Evolutionary conservation across 495 filamentous ascomycete genomes (phyloP).

Genomic region (Trichoderma parareesei): DNA sequence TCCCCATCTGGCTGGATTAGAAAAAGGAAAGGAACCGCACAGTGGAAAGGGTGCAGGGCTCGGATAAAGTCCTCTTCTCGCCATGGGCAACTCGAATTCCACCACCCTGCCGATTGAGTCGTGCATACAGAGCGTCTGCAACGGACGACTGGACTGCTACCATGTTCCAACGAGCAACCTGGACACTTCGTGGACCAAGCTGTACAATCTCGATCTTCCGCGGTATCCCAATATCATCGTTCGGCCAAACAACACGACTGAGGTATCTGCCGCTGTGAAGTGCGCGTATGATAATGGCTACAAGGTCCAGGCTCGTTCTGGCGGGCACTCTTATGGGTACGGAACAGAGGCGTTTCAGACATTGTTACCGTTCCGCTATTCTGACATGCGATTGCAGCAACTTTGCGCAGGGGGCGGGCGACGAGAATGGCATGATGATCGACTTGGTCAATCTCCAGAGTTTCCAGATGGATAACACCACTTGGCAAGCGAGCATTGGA

Average conservation of each 20-base stretch:
- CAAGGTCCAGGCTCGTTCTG: conserved; percentile 61
- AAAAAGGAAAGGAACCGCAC: too few relatives aligned
- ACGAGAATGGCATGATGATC: conserved; percentile 49
- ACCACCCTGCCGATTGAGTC: conserved; percentile 19
- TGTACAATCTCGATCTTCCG: conserved; percentile 57
- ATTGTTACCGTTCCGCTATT: neutral
- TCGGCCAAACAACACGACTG: conserved; percentile 45
- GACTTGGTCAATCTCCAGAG: conserved; percentile 49
- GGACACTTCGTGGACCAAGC: conserved; percentile 35
- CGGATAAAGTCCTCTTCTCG: too few relatives aligned
- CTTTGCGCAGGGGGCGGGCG: conserved; percentile 40
- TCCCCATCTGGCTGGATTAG: too few relatives aligned
- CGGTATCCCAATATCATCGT: conserved; percentile 56
- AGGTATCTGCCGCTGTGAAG: conserved; percentile 51
- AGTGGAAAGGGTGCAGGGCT: too few relatives aligned
- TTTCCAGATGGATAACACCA: conserved; percentile 44
- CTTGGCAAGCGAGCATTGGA: conserved; percentile 55
- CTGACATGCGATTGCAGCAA: neutral
- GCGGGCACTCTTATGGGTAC: conserved; percentile 64
- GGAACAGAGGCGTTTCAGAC: conserved; percentile 5
- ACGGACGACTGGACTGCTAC: conserved; percentile 32
- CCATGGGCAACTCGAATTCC: neutral
- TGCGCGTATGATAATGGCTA: conserved; percentile 47
- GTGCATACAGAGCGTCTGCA: conserved; percentile 34
- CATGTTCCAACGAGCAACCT: conserved; percentile 31